These are phyloP conservation scores for Metschnikowia gelsemii DNA, from an alignment of 805 yeast genomes.

Conservation along the genomic window DNA sequence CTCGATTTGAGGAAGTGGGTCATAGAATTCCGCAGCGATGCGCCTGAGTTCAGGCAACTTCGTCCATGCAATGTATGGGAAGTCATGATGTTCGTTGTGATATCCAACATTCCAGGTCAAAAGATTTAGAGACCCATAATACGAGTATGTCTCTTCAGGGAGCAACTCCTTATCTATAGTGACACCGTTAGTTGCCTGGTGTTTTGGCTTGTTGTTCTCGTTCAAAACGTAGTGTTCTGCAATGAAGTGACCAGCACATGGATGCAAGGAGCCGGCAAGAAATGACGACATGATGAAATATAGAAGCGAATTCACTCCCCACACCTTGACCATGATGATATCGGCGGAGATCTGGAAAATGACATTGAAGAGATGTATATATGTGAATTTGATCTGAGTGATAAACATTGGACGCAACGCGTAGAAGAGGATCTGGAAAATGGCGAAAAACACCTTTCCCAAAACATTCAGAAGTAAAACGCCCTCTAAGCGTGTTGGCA, in stretches of 20 bases:
- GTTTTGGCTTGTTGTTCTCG: constrained; percentile 48
- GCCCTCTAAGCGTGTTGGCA: constrained; percentile 82
- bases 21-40: constrained; percentile 79
- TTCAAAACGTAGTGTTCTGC: constrained; percentile 86
- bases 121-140: constrained; percentile 75
- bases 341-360: constrained; percentile 61
- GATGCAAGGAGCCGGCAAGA: constrained; percentile 88
- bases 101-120: constrained; percentile 92
- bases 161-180: constrained; percentile 32
- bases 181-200: constrained; percentile 19
- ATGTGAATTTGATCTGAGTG: constrained; percentile 70
- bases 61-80: constrained; percentile 92
- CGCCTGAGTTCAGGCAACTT: constrained; percentile 60
- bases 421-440: constrained; percentile 84
- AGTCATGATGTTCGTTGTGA: constrained; percentile 94
- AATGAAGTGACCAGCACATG: constrained; percentile 92
- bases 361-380: constrained; percentile 70
- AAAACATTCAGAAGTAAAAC: constrained; percentile 67
- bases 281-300: constrained; percentile 77
- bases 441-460: constrained; percentile 88
- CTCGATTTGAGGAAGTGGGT: constrained; percentile 69
- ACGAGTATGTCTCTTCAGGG: constrained; percentile 82
- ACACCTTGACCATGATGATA: constrained; percentile 49
- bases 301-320: constrained; percentile 63
- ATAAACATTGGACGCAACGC: constrained; percentile 89